Conservation (phyloP, 176 grass and related monocot genomes). For the Eleusine indica region DNA sequence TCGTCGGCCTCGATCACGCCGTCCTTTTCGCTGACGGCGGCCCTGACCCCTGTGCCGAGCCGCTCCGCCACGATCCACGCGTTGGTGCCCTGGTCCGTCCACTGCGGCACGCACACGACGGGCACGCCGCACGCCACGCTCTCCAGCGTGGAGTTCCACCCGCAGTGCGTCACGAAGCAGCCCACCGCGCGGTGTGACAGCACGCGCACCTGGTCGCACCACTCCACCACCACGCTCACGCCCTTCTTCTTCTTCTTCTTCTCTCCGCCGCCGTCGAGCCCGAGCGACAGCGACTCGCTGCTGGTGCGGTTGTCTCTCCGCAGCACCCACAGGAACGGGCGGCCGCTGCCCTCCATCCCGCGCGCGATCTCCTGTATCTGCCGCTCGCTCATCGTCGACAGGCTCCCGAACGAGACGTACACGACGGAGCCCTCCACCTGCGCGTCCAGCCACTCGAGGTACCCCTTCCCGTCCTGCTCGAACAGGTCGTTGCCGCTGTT, state of each 20-base stretch:
- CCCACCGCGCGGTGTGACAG: conserved; percentile 64
- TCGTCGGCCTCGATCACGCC: conserved; percentile 56
- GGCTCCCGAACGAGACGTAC: conserved; percentile 89
- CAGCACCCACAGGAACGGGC: conserved; percentile 71
- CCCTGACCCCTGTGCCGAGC: conserved; percentile 63
- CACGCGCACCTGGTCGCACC: conserved; percentile 79
- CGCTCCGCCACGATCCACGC: conserved; percentile 59
- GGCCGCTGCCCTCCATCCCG: conserved; percentile 38
- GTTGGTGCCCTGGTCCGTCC: conserved; percentile 73
- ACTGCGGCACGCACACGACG: conserved; percentile 55
- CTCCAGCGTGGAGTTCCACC: conserved; percentile 73
- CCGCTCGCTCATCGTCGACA: conserved; percentile 46
- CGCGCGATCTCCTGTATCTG: conserved; percentile 55
- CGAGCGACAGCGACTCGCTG: neutral
- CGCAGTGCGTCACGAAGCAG: conserved; percentile 75
- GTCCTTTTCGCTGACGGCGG: conserved; percentile 41
- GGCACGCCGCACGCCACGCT: conserved; percentile 60
- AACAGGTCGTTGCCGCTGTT: conserved; percentile 44
- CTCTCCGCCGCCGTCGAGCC: neutral
- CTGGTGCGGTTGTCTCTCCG: conserved; percentile 59
- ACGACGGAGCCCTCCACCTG: conserved; percentile 60
- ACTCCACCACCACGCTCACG: conserved; percentile 57
- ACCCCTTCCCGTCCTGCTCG: conserved; percentile 24
- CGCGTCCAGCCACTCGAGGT: conserved; percentile 61
- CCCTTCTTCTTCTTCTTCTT: too few relatives aligned